Base-by-base conservation (phyloP, 192 early-diverging fungal genomes). In the Kickxella alabastrina region DNA sequence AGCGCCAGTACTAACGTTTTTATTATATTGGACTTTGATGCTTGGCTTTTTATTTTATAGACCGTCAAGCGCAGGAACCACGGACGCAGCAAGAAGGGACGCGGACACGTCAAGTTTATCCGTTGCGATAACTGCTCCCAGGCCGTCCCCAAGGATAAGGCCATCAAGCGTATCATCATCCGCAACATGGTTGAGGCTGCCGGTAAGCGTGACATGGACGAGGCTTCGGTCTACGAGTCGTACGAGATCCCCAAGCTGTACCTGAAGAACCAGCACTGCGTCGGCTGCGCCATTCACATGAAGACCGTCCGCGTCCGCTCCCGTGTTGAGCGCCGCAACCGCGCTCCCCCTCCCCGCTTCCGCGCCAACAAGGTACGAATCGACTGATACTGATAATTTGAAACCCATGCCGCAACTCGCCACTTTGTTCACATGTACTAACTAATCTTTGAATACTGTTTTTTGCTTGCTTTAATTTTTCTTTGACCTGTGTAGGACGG, bases 41-140 rank as follows among this genome's bases (percentile, higher is more conserved):
- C 7, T 3, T 7, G 35, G 12, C 13, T 15, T 12, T 29, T 42
- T n/a, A 46, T 29, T 43, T 17, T 59, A 40, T 77, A 95, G 95
- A 97, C 95, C 80, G 75, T 81, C 75, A 98, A 97, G 86, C 90
- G 94, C 87, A 91, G 95, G 83, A 98, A 95, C 79, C 87, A 95
- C 83, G 95, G 96, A 84, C 92, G 97, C 72, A 90, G 85, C 88
- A 99, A 99, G 90, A 81, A 92, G 78, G 95, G 95, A 50, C 92
- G 97, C 80, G 97, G 97, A 68, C 93, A 95, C 87, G 88, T 90
- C 71, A 92, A 91, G 82, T 85, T 86, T 65, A 90, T 97, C 68
- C 89, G 95, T 61, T 97, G 97, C 88, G 89, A 89, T 78, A 99
- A 99, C 93, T 99, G 97, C 80, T 85, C 86, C 60, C 91, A 94